phyloP scores from a whole-genome alignment of 2,329 filamentous ascomycete species.

The Sporothrix luriei region DNA sequence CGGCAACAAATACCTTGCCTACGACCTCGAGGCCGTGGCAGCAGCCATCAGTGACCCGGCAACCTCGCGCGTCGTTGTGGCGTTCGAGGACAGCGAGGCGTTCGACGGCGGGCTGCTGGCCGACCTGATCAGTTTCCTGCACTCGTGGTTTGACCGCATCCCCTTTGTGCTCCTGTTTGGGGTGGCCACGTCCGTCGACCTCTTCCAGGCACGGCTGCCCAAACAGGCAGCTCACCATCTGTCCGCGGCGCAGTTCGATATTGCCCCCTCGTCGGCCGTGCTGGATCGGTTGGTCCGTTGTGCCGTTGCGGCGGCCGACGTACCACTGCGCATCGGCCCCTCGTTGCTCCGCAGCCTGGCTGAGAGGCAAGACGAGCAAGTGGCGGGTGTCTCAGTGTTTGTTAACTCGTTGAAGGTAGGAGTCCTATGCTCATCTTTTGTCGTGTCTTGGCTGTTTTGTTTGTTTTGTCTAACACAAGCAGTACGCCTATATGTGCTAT shows the following conservation, averaged over 20 bases:
- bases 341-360: slow-evolving; percentile 64
- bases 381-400: slow-evolving; percentile 74
- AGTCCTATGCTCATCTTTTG: not conserved
- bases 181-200: slow-evolving; percentile 78
- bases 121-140: slow-evolving; percentile 69
- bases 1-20: slow-evolving; percentile 70
- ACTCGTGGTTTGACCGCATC: slow-evolving; percentile 72
- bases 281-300: slow-evolving; percentile 71
- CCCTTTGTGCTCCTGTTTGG: slow-evolving; percentile 77
- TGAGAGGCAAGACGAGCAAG: slow-evolving; percentile 74
- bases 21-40: slow-evolving; percentile 73
- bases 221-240: slow-evolving; percentile 68
- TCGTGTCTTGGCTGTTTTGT: not conserved
- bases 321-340: slow-evolving; percentile 65
- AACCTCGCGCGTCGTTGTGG: slow-evolving; percentile 64
- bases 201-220: slow-evolving; percentile 73
- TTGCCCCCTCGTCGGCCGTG: slow-evolving; percentile 70
- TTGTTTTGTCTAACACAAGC: slow-evolving; percentile 36
- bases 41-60: slow-evolving; percentile 56
- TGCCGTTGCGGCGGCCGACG: slow-evolving; percentile 61
- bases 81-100: slow-evolving; percentile 79
- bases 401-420: slow-evolving; percentile 68
- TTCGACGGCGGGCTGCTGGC: slow-evolving; percentile 74
- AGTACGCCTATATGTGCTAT: slow-evolving; percentile 85
- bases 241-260: slow-evolving; percentile 73